Evolutionary conservation across 169 alveolate genomes (phyloP).

Genomic region (Babesia bigemina): DNA sequence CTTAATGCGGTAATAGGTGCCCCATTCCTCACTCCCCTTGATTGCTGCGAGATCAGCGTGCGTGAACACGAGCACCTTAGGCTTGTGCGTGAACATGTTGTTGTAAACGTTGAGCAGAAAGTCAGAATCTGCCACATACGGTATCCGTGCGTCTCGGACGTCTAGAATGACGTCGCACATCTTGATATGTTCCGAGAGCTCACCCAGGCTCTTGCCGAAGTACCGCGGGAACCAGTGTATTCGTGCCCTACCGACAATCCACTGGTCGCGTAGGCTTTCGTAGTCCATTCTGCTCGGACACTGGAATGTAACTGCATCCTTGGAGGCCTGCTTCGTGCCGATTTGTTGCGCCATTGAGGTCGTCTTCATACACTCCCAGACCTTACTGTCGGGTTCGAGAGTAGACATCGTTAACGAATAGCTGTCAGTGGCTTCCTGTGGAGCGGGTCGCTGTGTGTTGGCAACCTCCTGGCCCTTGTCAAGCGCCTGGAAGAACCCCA

Average conservation of each 20-base stretch:
- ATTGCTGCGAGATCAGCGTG: constrained; percentile 71
- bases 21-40: constrained; percentile 77
- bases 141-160: constrained; percentile 76
- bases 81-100: constrained; percentile 71
- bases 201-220: constrained; percentile 65
- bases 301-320: constrained; percentile 8
- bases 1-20: constrained; percentile 71
- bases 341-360: constrained; percentile 12
- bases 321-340: constrained; percentile 43
- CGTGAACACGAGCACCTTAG: constrained; percentile 73
- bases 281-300: constrained; percentile 38
- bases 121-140: constrained; percentile 73
- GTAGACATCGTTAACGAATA: constrained; percentile 33
- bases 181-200: constrained; percentile 70
- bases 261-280: constrained; percentile 45
- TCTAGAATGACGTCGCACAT: constrained; percentile 74
- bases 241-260: constrained; percentile 48
- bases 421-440: constrained; percentile 14
- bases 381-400: constrained; percentile 20
- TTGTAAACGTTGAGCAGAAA: constrained; percentile 69
- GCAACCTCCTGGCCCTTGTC: not conserved
- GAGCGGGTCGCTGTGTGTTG: not conserved
- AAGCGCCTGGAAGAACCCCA: constrained; percentile 48
- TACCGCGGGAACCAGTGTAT: constrained; percentile 76
- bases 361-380: constrained; percentile 50